A percentile compares a stretch with the other conserved stretches of the same genome.
Conservation (phyloP, 2,329 filamentous ascomycete genomes). For the Aspergillus neoniger region DNA sequence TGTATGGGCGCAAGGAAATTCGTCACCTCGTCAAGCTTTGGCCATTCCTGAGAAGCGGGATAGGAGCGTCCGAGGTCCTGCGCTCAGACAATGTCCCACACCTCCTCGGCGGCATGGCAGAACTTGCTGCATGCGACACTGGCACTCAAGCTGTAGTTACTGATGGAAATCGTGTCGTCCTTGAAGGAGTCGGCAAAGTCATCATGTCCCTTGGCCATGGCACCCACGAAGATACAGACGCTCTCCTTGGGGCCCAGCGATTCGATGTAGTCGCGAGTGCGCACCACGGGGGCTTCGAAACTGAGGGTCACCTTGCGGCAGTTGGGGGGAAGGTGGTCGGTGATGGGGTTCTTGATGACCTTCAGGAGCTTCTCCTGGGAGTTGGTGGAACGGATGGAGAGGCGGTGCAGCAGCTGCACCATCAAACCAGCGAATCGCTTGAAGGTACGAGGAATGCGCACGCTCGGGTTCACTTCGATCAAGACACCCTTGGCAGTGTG, state of each 20-base stretch:
- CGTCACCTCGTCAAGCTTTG: conserved; percentile 31
- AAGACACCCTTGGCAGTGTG: conserved; percentile 96
- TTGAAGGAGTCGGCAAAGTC: conserved; percentile 94
- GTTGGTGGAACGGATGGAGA: conserved; percentile 93
- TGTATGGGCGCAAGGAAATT: conserved; percentile 28
- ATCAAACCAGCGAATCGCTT: conserved; percentile 98
- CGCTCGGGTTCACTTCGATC: conserved; percentile 97
- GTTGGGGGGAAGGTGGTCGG: conserved; percentile 92
- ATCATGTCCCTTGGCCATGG: conserved; percentile 96
- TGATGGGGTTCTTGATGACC: conserved; percentile 97
- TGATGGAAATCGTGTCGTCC: conserved; percentile 97
- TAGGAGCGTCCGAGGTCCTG: conserved; percentile 8
- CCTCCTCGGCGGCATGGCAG: conserved; percentile 96
- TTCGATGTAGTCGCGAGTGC: conserved; percentile 85
- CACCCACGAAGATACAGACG: conserved; percentile 95
- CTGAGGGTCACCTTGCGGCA: conserved; percentile 97
- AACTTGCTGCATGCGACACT: conserved; percentile 99
- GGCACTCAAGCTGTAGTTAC: conserved; percentile 94
- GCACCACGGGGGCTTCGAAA: conserved; percentile 86
- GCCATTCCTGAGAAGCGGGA: conserved; percentile 13
- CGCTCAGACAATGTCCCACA: conserved; percentile 84
- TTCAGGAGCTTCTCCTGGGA: conserved; percentile 97
- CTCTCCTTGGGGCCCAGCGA: conserved; percentile 79
- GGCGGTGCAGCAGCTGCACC: conserved; percentile 93
- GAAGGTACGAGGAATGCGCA: conserved; percentile 96